phyloP scores from a whole-genome alignment of 2,329 filamentous ascomycete species.

The Aspergillus sp. region DNA sequence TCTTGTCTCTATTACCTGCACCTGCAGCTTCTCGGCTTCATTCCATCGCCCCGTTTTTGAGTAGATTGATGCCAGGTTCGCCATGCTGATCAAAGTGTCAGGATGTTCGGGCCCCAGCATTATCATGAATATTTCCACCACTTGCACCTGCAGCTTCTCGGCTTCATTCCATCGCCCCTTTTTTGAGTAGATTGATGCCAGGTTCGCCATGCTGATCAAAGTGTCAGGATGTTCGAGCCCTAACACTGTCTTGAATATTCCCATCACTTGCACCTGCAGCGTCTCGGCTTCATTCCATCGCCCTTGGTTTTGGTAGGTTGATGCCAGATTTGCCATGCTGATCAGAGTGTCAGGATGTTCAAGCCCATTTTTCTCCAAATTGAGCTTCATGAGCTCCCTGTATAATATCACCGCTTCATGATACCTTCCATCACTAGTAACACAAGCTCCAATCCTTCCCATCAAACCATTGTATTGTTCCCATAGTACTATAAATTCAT shows the following conservation, averaged over 20 bases:
- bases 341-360: not conserved
- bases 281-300: not conserved
- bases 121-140: no score
- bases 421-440: constrained; percentile 4
- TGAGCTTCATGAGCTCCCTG: not conserved
- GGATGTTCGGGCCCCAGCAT: no score
- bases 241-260: not conserved
- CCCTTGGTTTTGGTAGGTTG: not conserved
- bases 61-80: no score
- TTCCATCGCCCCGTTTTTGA: no score
- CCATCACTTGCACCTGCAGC: not conserved
- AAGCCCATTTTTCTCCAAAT: not conserved
- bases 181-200: no score
- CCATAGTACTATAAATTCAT: not conserved
- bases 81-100: no score
- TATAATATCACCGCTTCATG: not conserved
- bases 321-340: not conserved
- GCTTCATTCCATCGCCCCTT: no score
- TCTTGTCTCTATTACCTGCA: no score
- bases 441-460: not conserved
- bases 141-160: no score
- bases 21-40: no score
- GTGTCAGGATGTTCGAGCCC: not conserved
- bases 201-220: no score
- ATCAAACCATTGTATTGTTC: not conserved